Percentiles rank a stretch among this genome's conserved stretches.
phyloP scores from a whole-genome alignment of 1,139 yeast genomes.

The Blastobotrys illinoisensis region DNA sequence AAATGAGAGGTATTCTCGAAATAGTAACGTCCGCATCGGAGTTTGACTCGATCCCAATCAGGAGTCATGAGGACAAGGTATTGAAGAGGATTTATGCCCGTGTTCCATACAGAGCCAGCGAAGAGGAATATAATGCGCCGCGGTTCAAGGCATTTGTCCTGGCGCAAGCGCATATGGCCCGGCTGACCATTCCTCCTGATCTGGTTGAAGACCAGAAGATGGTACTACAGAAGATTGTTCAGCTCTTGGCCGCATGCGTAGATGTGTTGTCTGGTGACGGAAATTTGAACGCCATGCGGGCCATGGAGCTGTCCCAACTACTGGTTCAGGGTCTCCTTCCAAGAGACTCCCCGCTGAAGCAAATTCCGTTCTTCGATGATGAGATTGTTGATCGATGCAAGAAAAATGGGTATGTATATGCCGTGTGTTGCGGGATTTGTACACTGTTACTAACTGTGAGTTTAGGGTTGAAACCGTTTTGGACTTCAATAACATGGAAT shows the following conservation, averaged over 20 bases:
- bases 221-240: constrained; percentile 47
- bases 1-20: constrained; percentile 60
- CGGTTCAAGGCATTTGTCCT: constrained; percentile 66
- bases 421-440: background rate
- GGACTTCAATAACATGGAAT: constrained; percentile 80
- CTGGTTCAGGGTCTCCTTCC: constrained; percentile 84
- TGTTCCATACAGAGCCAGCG: constrained; percentile 54
- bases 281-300: constrained; percentile 64
- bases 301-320: constrained; percentile 90
- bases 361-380: constrained; percentile 64
- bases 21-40: constrained; percentile 63
- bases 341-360: constrained; percentile 70
- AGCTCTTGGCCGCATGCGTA: constrained; percentile 58
- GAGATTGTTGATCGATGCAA: constrained; percentile 55
- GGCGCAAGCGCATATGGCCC: constrained; percentile 74
- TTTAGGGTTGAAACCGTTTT: constrained; percentile 63
- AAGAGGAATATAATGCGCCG: constrained; percentile 47
- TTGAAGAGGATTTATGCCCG: constrained; percentile 50
- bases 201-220: constrained; percentile 50
- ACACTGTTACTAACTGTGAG: constrained; percentile 8
- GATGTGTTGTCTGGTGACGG: constrained; percentile 83
- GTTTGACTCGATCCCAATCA: constrained; percentile 56
- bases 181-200: constrained; percentile 57
- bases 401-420: constrained; percentile 28
- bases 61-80: constrained; percentile 51